Percentiles rank a stretch among this genome's conserved stretches.
Conservation (phyloP, 345 rosid genomes). For the Odontarrhena argentea region DNA sequence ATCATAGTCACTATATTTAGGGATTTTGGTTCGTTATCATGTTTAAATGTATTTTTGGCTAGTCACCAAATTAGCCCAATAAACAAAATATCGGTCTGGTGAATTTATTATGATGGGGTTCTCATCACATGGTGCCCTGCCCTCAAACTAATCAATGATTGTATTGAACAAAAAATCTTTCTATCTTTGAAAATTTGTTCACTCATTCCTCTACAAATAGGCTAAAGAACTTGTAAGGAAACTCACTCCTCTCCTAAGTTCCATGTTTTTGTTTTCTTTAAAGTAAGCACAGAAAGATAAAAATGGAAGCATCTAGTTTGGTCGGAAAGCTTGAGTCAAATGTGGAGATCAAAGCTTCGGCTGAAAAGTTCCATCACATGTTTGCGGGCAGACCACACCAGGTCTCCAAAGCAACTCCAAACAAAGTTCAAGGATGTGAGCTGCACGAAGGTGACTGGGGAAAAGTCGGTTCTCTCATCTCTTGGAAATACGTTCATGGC, state of each 20-base stretch:
- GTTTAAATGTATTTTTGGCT: no score
- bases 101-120: no score
- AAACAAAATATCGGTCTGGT: no score
- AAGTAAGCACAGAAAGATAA: neutral
- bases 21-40: no score
- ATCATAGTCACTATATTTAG: no score
- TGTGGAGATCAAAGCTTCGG: conserved; percentile 25
- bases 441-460: conserved; percentile 50
- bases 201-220: no score
- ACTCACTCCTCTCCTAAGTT: neutral
- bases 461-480: conserved; percentile 32
- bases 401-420: conserved; percentile 33
- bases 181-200: no score
- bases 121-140: no score
- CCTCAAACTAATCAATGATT: no score
- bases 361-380: conserved; percentile 40
- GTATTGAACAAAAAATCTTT: no score
- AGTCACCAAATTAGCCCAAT: no score
- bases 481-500: conserved; percentile 41
- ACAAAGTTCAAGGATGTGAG: conserved; percentile 27
- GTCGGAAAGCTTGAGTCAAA: conserved; percentile 10
- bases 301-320: conserved; percentile 16
- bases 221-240: neutral
- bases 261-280: neutral
- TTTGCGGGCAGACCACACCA: conserved; percentile 45